Conservation (phyloP, 1,284 basidiomycete species). For the Cryptococcus deneoformans region DNA sequence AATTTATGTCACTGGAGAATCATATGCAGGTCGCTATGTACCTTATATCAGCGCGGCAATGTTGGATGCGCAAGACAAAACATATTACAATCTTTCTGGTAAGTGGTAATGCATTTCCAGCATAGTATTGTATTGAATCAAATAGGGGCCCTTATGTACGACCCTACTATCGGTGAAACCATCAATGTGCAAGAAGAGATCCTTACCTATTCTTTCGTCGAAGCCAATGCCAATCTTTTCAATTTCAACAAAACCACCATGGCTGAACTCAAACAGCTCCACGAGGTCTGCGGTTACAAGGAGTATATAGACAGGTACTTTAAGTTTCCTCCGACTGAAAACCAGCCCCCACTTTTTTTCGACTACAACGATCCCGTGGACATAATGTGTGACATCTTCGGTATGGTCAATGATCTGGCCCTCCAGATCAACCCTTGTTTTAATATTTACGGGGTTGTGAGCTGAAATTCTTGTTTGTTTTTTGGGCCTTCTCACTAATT, state of each 20-base stretch:
- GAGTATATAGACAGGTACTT: constrained; percentile 60
- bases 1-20: constrained; percentile 37
- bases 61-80: constrained; percentile 22
- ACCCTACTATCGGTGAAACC: constrained; percentile 23
- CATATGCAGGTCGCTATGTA: constrained; percentile 49
- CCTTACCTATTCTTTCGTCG: constrained; percentile 51
- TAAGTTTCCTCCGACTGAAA: constrained; percentile 62
- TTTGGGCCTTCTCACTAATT: constrained; percentile 15
- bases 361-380: constrained; percentile 46
- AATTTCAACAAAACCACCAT: constrained; percentile 57
- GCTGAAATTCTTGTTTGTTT: constrained; percentile 15
- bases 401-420: constrained; percentile 60
- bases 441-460: constrained; percentile 65
- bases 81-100: constrained; percentile 21
- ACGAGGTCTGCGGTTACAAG: constrained; percentile 60
- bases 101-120: constrained; percentile 2
- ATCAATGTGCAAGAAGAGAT: constrained; percentile 63
- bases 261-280: constrained; percentile 57
- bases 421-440: constrained; percentile 67
- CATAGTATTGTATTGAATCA: neutral
- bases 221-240: constrained; percentile 16
- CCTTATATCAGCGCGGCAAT: constrained; percentile 47
- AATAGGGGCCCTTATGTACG: constrained; percentile 30
- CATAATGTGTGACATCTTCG: constrained; percentile 64
- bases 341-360: constrained; percentile 10